Base-by-base conservation (phyloP, 805 yeast species). In the Lachancea thermotolerans region DNA sequence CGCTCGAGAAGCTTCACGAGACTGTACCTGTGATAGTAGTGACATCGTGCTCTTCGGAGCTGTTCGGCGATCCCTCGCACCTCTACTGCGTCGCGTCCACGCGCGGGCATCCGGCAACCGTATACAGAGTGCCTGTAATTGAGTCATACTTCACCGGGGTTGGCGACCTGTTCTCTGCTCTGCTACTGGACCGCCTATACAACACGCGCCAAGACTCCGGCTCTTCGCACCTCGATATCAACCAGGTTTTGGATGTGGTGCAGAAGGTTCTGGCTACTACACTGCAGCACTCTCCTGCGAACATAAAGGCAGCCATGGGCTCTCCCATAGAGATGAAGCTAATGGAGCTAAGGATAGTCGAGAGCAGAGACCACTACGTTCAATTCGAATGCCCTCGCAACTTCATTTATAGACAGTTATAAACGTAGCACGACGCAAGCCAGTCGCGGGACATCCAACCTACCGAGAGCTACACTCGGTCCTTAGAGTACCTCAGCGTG, bases 101-200 rank as follows among this genome's bases (percentile, higher is more conserved):
- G 4, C 44, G 46, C 7, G 59, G 45, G 16, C 32, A 45, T 25
- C 42, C 39, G 15, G 57, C 67, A 1, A 49, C 62, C 33, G 56
- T 59, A 14, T 56, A 49, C 55, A 71, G 72, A 51, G 72, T 84
- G 11, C 83, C 85, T 2, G 69, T 72, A 31, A 75, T 87, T 35
- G 78, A 82, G 44, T 81, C 91, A 4, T 88, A 91, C 61, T 91
- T 90, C 66, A 87, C 96, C 0, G 98, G 98, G 1, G 95, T 93
- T 0, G 98, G 98, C 6, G 98, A 90, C 57, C 65, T 90, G 35
- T 90, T 91, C 55, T 82, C 95, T 0, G 91, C 95, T 0, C 62
- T 90, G 34, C 62, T 89, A 29, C 54, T 86, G 5, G 95, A 84
- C 61, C 74, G 85, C 52, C 67, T 81, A 27, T 68, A 64, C 53